A percentile compares a stretch with the other conserved stretches of the same genome.
These are phyloP conservation scores for Zygotorulaspora florentina DNA, from an alignment of 805 yeast genomes.

Conservation along the genomic window DNA sequence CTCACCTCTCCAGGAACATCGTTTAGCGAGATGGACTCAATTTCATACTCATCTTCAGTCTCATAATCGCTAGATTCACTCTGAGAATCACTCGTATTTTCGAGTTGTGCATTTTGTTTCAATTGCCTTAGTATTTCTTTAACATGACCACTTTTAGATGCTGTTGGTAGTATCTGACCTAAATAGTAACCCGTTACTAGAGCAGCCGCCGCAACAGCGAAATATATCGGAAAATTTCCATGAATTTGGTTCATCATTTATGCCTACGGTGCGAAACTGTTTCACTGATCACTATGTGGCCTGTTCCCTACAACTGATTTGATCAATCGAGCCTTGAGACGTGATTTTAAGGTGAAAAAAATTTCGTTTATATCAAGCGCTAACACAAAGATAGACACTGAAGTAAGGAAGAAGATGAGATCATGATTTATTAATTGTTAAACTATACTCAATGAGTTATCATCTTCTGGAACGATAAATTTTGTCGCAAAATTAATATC, in stretches of 20 bases:
- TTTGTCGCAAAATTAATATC: background rate
- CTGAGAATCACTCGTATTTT: constrained; percentile 4
- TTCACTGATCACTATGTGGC: too few species aligned
- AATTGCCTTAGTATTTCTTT: constrained; percentile 16
- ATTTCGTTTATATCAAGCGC: too few species aligned
- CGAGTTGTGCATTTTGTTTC: constrained; percentile 17
- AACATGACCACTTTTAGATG: constrained; percentile 13
- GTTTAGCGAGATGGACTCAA: constrained; percentile 58
- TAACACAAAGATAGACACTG: too few species aligned
- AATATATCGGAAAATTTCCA: constrained; percentile 17
- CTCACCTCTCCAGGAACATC: constrained; percentile 73
- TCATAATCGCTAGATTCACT: constrained; percentile 29
- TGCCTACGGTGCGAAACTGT: too few species aligned
- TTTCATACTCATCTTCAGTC: constrained; percentile 44
- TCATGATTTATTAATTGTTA: too few species aligned
- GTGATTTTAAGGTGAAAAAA: too few species aligned
- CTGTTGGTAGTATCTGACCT: constrained; percentile 24
- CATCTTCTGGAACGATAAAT: too few species aligned
- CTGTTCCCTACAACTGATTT: too few species aligned
- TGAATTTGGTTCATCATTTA: constrained; percentile 13
- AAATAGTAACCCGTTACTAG: constrained; percentile 30
- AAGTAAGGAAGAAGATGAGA: background rate
- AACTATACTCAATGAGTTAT: too few species aligned
- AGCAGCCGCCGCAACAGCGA: constrained; percentile 29
- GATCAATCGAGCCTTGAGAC: too few species aligned